Base-by-base conservation (phyloP, 805 yeast species). In the Candida palmyrensis region DNA sequence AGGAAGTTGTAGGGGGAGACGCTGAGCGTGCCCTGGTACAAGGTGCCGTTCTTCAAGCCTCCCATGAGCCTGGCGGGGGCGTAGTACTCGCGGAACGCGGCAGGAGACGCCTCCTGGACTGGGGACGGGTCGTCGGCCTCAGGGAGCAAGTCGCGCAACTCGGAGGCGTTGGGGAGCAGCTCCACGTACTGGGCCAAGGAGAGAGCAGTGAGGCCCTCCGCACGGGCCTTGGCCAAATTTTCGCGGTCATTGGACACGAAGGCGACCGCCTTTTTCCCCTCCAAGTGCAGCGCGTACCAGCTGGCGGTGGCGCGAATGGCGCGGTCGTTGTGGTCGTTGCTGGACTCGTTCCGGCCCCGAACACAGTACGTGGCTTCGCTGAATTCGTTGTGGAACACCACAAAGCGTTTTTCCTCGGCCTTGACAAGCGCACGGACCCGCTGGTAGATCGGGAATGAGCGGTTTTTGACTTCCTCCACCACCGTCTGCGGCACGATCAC, bases 401-500 rank as follows among this genome's bases (percentile, higher is more conserved):
- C 75, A 49, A 88, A 86, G 39, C 97, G 68, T 57, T 92, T 92
- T 24, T 75, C 83, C 33, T 79, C 86, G 28, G 75, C 68, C 45
- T 84, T 81, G 19, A 85, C 78, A 13, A 92, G 62, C 2, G 83
- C 74, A 48, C 97, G 72, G 30, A 90, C 59, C 52, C 98, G 72
- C 48, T 84, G 78, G 55, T 89, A 92, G 13, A 90, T 79, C 3
- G 98, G 96, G 49, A 79, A 76, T 32, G 95, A 85, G 49, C 81
- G 71, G 53, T 87, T 87, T 43, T 86, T 76, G 7, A 90, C 96
- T 57, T 92, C 97, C 45, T 94, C 97, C 22, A 92, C 66, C 2
- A 87, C 97, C 5, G 95, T 83, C 55, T 92, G 98, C 2, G 97
- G 96, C n/a, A 92, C 65, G 36, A 92, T 81, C 12, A 89, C 96